Percentiles rank a stretch among this genome's conserved stretches.
Conservation (phyloP, 495 filamentous ascomycete genomes). For the Parathielavia hyrcaniae region DNA sequence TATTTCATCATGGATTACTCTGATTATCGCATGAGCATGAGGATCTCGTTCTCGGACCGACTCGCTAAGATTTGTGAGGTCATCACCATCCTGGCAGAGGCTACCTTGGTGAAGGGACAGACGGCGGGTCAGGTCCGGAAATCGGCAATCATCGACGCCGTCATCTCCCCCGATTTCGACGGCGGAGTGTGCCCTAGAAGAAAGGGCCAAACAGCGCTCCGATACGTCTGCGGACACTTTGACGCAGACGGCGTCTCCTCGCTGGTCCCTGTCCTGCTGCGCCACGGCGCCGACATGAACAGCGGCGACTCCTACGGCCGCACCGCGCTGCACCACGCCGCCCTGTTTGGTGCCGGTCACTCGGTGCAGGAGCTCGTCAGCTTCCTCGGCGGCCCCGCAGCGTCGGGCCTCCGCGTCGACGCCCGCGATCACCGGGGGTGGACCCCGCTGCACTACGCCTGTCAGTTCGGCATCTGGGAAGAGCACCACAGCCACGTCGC, state of each 20-base stretch:
- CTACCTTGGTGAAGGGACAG: slow-evolving; percentile 3
- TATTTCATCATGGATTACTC: neutral
- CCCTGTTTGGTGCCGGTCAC: slow-evolving; percentile 7
- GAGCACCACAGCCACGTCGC: neutral
- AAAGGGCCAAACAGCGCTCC: slow-evolving; percentile 5
- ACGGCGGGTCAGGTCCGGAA: neutral
- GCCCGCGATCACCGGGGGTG: slow-evolving; percentile 12
- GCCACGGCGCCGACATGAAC: slow-evolving; percentile 14
- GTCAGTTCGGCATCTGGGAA: slow-evolving; percentile 12
- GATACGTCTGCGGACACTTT: slow-evolving; percentile 5
- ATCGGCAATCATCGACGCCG: slow-evolving; percentile 14
- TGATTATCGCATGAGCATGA: neutral
- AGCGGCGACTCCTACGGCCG: slow-evolving; percentile 3
- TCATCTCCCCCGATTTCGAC: neutral
- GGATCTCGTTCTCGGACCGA: too few relatives aligned
- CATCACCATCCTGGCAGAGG: slow-evolving; percentile 16
- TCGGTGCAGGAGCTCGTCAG: slow-evolving; percentile 1
- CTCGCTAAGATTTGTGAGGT: slow-evolving; percentile 6
- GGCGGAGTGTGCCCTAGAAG: neutral
- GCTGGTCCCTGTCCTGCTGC: slow-evolving; percentile 9
- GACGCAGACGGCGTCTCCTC: neutral
- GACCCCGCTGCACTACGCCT: slow-evolving; percentile 25
- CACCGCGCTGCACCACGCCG: slow-evolving; percentile 17
- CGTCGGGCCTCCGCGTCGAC: slow-evolving; percentile 15
- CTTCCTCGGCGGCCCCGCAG: slow-evolving; percentile 10